Evolutionary conservation across 2,329 filamentous ascomycete genomes (phyloP).

Genomic region (Colletotrichum godetiae): DNA sequence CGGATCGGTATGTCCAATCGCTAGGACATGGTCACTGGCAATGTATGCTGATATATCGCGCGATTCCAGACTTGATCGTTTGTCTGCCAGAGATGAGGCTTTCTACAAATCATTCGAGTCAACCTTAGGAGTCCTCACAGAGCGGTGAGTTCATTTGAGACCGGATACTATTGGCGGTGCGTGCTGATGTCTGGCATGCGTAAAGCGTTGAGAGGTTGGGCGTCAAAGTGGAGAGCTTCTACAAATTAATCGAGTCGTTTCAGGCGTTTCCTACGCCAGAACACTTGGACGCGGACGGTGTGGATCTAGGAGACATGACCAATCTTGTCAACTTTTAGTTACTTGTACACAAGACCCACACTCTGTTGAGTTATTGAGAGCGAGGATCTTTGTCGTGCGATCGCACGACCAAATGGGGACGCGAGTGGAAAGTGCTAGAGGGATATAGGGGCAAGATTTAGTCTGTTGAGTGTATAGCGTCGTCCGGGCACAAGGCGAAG

Average conservation of each 20-base stretch:
- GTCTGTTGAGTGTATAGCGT: background rate
- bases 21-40: too few species aligned
- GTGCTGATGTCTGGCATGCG: background rate
- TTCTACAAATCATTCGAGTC: too few species aligned
- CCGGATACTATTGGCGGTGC: background rate
- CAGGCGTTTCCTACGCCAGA: background rate
- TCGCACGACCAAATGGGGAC: background rate
- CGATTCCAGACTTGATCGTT: too few species aligned
- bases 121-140: background rate
- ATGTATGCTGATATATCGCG: too few species aligned
- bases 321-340: slow-evolving; percentile 2
- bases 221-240: background rate
- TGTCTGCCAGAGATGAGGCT: too few species aligned
- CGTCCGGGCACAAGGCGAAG: background rate
- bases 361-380: background rate
- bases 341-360: background rate
- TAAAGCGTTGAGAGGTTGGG: background rate
- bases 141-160: background rate
- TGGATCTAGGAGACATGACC: background rate
- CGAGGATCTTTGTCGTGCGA: background rate
- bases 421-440: background rate
- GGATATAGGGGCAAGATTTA: background rate
- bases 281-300: background rate
- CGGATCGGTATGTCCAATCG: too few species aligned
- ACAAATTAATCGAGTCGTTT: background rate